Conservation (phyloP, 2,329 filamentous ascomycete species). For the Pestalotiopsis sp. region DNA sequence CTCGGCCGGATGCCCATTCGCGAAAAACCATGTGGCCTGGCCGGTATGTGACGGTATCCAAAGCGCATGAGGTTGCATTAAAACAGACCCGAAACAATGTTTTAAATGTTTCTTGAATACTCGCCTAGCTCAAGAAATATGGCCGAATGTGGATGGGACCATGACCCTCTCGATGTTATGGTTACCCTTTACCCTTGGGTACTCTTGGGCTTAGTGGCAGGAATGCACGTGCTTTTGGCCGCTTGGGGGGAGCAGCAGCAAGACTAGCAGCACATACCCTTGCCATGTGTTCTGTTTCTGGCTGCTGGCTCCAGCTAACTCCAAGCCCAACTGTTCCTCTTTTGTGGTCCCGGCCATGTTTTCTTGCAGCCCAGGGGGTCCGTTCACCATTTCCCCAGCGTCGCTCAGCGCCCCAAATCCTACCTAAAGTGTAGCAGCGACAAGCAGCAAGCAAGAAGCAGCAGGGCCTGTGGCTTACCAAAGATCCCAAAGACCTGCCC, state of each 20-base stretch:
- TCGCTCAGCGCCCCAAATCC: not conserved
- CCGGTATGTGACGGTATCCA: not conserved
- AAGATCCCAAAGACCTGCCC: not conserved
- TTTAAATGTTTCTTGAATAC: not conserved
- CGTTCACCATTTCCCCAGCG: not conserved
- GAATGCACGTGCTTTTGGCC: conserved; percentile 8
- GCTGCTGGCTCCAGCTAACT: not conserved
- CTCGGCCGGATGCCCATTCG: not conserved
- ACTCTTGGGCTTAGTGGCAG: not conserved
- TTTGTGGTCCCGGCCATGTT: not conserved
- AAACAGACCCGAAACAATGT: not conserved
- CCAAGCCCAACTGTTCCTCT: not conserved
- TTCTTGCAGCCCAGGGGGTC: not conserved
- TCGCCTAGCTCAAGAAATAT: not conserved
- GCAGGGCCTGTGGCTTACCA: not conserved
- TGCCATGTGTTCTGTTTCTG: conserved; percentile 3
- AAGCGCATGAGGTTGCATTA: not conserved
- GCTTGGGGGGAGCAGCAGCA: not conserved
- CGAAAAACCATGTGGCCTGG: not conserved
- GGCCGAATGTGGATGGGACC: not conserved
- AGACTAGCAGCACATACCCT: not conserved
- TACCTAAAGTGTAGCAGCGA: not conserved
- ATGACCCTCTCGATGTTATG: not conserved
- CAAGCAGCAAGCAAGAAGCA: not conserved
- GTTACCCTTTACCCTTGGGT: too few relatives aligned